Evolutionary conservation across 805 yeast species (phyloP).

Genomic region (Candida patagonica): DNA sequence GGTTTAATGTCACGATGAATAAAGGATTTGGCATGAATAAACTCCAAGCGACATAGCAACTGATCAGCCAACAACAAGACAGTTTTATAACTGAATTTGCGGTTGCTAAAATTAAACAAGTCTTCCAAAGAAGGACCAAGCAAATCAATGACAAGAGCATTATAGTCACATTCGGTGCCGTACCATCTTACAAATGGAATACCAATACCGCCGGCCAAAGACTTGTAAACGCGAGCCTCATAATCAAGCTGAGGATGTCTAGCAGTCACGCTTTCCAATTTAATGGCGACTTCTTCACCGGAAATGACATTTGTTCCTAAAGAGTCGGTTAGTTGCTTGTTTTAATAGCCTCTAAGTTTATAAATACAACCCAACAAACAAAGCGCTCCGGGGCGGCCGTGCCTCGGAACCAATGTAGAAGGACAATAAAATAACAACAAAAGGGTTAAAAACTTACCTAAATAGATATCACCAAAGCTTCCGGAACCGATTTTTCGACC

Average conservation of each 20-base stretch:
- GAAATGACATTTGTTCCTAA: slow-evolving; percentile 80
- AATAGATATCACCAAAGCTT: slow-evolving; percentile 93
- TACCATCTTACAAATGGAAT: slow-evolving; percentile 96
- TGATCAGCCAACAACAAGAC: slow-evolving; percentile 91
- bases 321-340: no score
- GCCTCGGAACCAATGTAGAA: background rate
- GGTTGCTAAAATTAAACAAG: slow-evolving; percentile 88
- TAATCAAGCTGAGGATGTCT: slow-evolving; percentile 96
- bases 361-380: background rate
- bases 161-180: slow-evolving; percentile 93
- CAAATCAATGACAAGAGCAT: slow-evolving; percentile 93
- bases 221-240: slow-evolving; percentile 92
- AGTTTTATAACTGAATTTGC: slow-evolving; percentile 88
- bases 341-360: no score
- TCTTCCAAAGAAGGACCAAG: slow-evolving; percentile 95
- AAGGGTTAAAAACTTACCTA: slow-evolving; percentile 36
- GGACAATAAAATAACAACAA: background rate
- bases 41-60: slow-evolving; percentile 86
- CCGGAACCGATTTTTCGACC: slow-evolving; percentile 96
- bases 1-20: slow-evolving; percentile 80
- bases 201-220: slow-evolving; percentile 93
- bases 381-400: background rate
- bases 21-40: slow-evolving; percentile 89
- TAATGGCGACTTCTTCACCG: slow-evolving; percentile 97
- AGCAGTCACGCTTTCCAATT: slow-evolving; percentile 79